Percentiles rank a stretch among this genome's conserved stretches.
phyloP scores from a whole-genome alignment of 2,329 filamentous ascomycete genomes.

The Monilinia polystroma region DNA sequence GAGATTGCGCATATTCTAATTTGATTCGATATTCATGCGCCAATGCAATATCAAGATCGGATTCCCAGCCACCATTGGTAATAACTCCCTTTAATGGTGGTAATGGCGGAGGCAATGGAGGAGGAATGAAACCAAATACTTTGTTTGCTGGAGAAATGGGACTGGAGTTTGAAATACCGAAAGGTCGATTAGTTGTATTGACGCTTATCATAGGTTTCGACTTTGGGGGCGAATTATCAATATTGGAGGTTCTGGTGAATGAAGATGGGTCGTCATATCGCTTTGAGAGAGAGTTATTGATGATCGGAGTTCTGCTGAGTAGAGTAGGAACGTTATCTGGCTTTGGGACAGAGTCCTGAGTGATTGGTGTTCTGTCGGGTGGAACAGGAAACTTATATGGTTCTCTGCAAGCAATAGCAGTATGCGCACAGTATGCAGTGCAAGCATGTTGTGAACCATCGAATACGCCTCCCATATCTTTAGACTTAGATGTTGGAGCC shows the following conservation, averaged over 20 bases:
- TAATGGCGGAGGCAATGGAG: neutral
- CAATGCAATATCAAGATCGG: conserved; percentile 7
- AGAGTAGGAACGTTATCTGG: too few relatives aligned
- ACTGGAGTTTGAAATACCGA: neutral
- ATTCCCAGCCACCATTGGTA: neutral
- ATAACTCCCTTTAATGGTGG: neutral
- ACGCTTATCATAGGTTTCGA: neutral
- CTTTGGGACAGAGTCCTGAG: neutral
- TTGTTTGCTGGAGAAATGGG: conserved; percentile 8
- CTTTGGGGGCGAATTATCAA: neutral
- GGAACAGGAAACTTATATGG: conserved; percentile 13
- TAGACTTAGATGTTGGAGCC: neutral
- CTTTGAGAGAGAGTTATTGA: neutral
- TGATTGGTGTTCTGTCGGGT: neutral
- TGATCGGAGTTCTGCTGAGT: neutral
- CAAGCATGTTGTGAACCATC: conserved; percentile 14
- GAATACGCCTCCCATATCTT: neutral
- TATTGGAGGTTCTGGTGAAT: neutral
- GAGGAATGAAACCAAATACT: conserved; percentile 8
- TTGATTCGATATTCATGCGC: conserved; percentile 5
- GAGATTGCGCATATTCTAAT: neutral
- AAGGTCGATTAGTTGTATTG: neutral
- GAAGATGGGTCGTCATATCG: too few relatives aligned
- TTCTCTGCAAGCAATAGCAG: conserved; percentile 10
- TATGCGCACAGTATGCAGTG: conserved; percentile 9